These are phyloP conservation scores for Neonectria sp. DNA, from an alignment of 2,329 filamentous ascomycete genomes.

Conservation along the genomic window DNA sequence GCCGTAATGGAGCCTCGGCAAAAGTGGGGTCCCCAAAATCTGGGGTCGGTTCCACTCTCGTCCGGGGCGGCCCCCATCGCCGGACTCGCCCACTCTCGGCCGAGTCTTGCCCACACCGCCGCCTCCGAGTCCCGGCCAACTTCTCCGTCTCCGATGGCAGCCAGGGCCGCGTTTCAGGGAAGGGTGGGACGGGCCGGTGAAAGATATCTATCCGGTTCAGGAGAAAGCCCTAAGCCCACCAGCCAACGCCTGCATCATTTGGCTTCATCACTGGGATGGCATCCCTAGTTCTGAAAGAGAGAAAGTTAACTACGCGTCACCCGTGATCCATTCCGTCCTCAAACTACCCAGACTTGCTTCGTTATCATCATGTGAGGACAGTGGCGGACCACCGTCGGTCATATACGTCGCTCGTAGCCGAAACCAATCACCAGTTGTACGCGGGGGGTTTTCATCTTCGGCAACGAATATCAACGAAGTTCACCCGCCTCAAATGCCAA, in stretches of 20 bases:
- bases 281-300: not conserved
- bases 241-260: not conserved
- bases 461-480: not conserved
- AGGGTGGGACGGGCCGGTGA: no score
- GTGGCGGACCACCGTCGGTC: not conserved
- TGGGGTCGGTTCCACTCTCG: conserved; percentile 22
- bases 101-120: conserved; percentile 33
- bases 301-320: not conserved
- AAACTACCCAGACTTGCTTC: not conserved
- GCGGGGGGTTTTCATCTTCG: not conserved
- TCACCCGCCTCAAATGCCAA: not conserved
- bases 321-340: not conserved
- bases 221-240: not conserved
- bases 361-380: not conserved
- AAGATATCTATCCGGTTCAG: not conserved
- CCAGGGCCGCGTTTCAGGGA: not conserved
- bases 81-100: conserved; percentile 35
- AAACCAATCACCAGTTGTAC: conserved; percentile 4
- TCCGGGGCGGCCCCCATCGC: conserved; percentile 6
- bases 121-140: conserved; percentile 3
- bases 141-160: conserved; percentile 1
- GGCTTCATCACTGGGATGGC: not conserved
- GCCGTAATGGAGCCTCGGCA: conserved; percentile 37
- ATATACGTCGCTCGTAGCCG: not conserved
- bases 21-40: conserved; percentile 29